Evolutionary conservation across 2,329 filamentous ascomycete genomes (phyloP).

Genomic region (Fusarium annulatum): DNA sequence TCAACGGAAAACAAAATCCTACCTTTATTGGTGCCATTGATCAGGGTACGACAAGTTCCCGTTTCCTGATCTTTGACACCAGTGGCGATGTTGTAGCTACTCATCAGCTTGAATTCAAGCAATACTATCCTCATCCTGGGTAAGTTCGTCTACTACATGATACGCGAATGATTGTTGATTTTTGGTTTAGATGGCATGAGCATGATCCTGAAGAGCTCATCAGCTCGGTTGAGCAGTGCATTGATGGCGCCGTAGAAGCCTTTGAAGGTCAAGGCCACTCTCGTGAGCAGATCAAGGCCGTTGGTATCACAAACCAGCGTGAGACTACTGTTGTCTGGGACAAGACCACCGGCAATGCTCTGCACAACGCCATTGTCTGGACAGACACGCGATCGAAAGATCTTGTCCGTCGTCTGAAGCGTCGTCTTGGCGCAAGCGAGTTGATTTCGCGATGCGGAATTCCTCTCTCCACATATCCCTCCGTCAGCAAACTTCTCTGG

Average conservation of each 20-base stretch:
- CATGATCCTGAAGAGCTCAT: conserved; percentile 83
- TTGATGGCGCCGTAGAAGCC: conserved; percentile 75
- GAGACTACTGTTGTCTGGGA: conserved; percentile 88
- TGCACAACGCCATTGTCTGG: conserved; percentile 88
- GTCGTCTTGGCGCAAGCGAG: conserved; percentile 72
- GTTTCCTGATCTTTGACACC: conserved; percentile 82
- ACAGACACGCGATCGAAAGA: conserved; percentile 81
- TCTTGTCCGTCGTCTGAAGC: conserved; percentile 78
- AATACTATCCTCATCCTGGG: conserved; percentile 81
- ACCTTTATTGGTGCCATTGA: conserved; percentile 81
- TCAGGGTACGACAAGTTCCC: conserved; percentile 81
- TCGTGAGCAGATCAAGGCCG: conserved; percentile 74
- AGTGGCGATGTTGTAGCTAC: conserved; percentile 75
- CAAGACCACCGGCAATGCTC: conserved; percentile 76
- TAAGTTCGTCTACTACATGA: conserved; percentile 52
- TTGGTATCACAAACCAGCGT: conserved; percentile 86
- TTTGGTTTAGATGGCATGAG: conserved; percentile 77
- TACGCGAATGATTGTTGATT: neutral
- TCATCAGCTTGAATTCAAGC: conserved; percentile 80
- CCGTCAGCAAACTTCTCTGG: conserved; percentile 82
- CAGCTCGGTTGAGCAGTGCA: conserved; percentile 77
- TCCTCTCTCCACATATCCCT: conserved; percentile 85
- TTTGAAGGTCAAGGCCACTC: conserved; percentile 77
- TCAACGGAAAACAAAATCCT: conserved; percentile 40
- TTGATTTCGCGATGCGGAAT: conserved; percentile 77